Evolutionary conservation across 306 rosid genomes (phyloP).

Genomic region (Clitoria ternatea): DNA sequence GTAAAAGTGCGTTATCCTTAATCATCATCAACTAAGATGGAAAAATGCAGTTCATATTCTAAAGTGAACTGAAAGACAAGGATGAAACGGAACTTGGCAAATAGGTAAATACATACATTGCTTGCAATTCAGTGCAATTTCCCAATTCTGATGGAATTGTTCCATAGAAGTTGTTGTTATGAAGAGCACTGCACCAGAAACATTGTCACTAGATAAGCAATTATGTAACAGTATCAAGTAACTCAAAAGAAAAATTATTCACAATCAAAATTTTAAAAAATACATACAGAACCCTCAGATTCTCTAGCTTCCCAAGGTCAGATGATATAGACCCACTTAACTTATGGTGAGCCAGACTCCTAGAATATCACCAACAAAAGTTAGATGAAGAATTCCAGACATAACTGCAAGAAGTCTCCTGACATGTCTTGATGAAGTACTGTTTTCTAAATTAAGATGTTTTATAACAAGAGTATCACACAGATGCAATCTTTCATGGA

Average conservation of each 20-base stretch:
- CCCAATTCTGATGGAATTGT: slow-evolving; percentile 89
- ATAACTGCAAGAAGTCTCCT: slow-evolving; percentile 13
- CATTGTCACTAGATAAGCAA: slow-evolving; percentile 29
- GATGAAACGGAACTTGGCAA: neutral
- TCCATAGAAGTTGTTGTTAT: slow-evolving; percentile 80
- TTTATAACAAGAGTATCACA: neutral
- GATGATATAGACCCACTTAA: slow-evolving; percentile 75
- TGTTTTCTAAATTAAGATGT: neutral
- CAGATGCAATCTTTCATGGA: neutral
- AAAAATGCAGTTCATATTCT: slow-evolving; percentile 7
- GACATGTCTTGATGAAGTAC: neutral
- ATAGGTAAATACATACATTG: slow-evolving; percentile 55
- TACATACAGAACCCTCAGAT: slow-evolving; percentile 75
- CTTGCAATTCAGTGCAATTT: slow-evolving; percentile 74
- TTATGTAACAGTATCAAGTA: slow-evolving; percentile 1
- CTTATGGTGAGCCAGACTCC: slow-evolving; percentile 72
- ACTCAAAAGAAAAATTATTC: neutral
- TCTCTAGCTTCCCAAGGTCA: slow-evolving; percentile 88
- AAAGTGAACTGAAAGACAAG: slow-evolving; percentile 4
- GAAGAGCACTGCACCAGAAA: slow-evolving; percentile 61
- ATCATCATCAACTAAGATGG: slow-evolving; percentile 2
- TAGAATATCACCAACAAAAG: slow-evolving; percentile 41
- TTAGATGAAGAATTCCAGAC: slow-evolving; percentile 22
- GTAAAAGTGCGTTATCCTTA: slow-evolving; percentile 4
- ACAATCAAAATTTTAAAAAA: slow-evolving; percentile 13